Evolutionary conservation across 2,329 filamentous ascomycete species (phyloP).

Genomic region (Penicillium rolfsii): DNA sequence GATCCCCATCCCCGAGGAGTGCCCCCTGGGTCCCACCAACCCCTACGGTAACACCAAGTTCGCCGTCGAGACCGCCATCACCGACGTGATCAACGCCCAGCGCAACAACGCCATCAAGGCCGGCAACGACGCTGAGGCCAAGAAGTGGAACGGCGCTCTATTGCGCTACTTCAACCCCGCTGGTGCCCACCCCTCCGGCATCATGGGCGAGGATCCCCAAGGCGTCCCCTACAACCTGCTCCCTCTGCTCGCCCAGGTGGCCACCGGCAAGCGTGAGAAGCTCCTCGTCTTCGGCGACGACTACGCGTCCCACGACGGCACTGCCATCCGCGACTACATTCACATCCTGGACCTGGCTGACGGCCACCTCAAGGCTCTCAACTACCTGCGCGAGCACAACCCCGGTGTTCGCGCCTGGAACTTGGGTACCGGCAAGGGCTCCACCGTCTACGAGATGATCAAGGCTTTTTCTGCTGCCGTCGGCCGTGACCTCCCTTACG

Average conservation of each 20-base stretch:
- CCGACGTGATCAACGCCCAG: conserved; percentile 85
- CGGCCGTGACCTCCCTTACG: conserved; percentile 81
- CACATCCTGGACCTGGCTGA: conserved; percentile 55
- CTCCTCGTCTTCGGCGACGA: conserved; percentile 93
- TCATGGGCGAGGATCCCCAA: conserved; percentile 98
- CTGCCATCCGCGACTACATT: conserved; percentile 75
- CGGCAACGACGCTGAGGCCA: conserved; percentile 67
- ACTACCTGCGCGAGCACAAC: conserved; percentile 55
- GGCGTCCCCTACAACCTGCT: conserved; percentile 95
- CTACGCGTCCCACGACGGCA: conserved; percentile 64
- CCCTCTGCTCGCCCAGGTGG: conserved; percentile 91
- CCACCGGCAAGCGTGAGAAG: conserved; percentile 92
- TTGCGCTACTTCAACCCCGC: conserved; percentile 98
- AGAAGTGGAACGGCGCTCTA: conserved; percentile 90
- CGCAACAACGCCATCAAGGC: conserved; percentile 80
- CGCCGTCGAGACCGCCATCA: conserved; percentile 88
- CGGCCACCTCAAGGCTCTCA: conserved; percentile 70
- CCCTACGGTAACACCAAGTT: conserved; percentile 97
- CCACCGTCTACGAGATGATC: conserved; percentile 97
- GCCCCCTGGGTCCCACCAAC: conserved; percentile 95
- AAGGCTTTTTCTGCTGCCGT: conserved; percentile 88
- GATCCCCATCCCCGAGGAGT: conserved; percentile 98
- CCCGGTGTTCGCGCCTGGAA: conserved; percentile 97
- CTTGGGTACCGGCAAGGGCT: conserved; percentile 88
- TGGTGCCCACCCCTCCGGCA: conserved; percentile 88